Percentiles rank a stretch among this genome's conserved stretches.
Evolutionary conservation across 306 rosid genomes (phyloP).

Genomic region (Delonix regia): DNA sequence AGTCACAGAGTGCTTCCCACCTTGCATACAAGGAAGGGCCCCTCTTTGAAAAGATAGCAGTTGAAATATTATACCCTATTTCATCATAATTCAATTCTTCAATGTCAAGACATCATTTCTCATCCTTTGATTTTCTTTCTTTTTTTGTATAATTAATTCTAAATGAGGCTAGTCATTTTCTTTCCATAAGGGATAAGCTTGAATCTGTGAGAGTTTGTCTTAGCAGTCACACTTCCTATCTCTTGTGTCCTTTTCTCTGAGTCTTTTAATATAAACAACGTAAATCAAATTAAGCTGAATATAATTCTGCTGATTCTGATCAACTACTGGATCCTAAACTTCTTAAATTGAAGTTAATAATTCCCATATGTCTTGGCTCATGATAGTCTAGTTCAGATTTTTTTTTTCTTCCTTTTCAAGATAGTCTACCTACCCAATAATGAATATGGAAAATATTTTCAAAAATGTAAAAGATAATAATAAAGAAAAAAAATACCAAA

Average conservation of each 20-base stretch:
- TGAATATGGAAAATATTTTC: background rate
- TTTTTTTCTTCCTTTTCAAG: background rate
- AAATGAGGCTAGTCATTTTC: background rate
- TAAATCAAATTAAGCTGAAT: too few relatives aligned
- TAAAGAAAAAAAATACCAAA: too few relatives aligned
- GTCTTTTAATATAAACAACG: too few relatives aligned
- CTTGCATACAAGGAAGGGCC: background rate
- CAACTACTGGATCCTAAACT: too few relatives aligned
- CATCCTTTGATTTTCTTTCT: background rate
- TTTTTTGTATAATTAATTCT: background rate
- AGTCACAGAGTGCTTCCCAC: background rate
- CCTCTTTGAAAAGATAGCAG: background rate
- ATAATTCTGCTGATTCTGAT: background rate
- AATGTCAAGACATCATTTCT: background rate
- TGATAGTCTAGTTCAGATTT: background rate
- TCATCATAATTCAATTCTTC: background rate
- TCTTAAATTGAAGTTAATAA: too few relatives aligned
- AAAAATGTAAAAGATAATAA: too few relatives aligned
- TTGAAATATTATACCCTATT: background rate
- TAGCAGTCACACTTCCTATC: slow-evolving; percentile 19
- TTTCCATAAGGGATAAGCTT: background rate
- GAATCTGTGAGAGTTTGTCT: background rate
- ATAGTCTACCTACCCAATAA: background rate
- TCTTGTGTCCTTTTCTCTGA: slow-evolving; percentile 6
- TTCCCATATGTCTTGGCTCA: background rate